A percentile compares a stretch with the other conserved stretches of the same genome.
These are phyloP conservation scores for Peronospora farinosa DNA, from an alignment of 352 stramenopile genomes.

Conservation along the genomic window DNA sequence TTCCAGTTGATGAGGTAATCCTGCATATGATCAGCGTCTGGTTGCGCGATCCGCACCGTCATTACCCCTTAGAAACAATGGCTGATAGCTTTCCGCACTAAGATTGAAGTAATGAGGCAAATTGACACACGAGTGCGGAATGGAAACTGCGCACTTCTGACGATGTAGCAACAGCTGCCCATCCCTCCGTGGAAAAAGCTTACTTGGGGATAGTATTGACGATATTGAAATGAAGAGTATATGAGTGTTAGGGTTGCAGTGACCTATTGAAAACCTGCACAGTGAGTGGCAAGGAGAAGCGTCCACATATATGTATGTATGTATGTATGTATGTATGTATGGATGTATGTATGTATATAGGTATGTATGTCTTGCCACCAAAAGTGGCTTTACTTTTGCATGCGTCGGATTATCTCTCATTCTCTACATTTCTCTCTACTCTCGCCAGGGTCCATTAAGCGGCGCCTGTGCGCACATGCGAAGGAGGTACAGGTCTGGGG, in stretches of 20 bases:
- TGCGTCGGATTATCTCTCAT: no score
- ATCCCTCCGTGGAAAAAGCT: background rate
- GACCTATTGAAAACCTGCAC: no score
- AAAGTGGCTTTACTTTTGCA: no score
- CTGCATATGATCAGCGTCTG: conserved; percentile 26
- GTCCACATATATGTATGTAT: no score
- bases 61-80: conserved; percentile 1
- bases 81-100: conserved; percentile 1
- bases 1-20: conserved; percentile 87
- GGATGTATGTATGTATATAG: no score
- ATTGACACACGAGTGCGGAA: background rate
- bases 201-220: background rate
- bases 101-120: background rate
- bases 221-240: background rate
- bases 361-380: no score
- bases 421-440: no score
- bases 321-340: no score
- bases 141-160: background rate
- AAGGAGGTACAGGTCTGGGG: no score
- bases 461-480: no score
- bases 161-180: background rate
- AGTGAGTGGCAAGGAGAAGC: no score
- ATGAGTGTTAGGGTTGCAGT: background rate
- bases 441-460: no score
- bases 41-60: conserved; percentile 6